Base-by-base conservation (phyloP, 345 rosid genomes). In the Nasturtium officinale region DNA sequence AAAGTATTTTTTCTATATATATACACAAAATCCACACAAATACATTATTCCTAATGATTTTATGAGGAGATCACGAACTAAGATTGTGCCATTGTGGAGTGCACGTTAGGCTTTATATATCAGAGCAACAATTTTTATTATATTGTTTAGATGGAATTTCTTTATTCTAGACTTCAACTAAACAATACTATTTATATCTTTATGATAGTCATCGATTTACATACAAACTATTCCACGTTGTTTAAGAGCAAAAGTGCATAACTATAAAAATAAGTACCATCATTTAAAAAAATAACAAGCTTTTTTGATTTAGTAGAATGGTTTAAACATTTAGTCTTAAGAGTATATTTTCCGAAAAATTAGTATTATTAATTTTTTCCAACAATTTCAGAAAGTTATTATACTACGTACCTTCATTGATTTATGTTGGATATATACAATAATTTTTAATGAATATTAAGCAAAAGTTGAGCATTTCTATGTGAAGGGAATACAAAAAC, bases 81-180 rank as follows among this genome's bases (percentile, higher is more conserved):
- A 35, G 37, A 29, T 20, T 64, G 57, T 60, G 33, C 45, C 58
- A 64, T 33, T 73, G 65, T 64, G 57, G 65, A 64, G 20, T 32
- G 56, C 77, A 73, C 77, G 77, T 63, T 43, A 15, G 18, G 63
- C 45, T 13, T 40, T 42, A 61, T 48, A 52, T 9, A 61, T 35
- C 20, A 26, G 38, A 68, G 7, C 8, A 53, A 25, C 12, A 7
- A 0, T 5, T 12, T 64, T 18, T 9, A 20, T 40, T 38, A 17
- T 26, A 71, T 61, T 40, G 16, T 26, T 21, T 58, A 17, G 21
- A 23, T 30, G 16, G 7, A 15, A 7, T 30, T 48, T 35, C 1
- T 71, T 35, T 23, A 45, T 48, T 46, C 9, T 25, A 35, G 20
- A 54, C 12, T 38, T 38, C 4, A 38, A 37, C 15, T 3, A 10